phyloP scores from a whole-genome alignment of 1,139 yeast species.

The Yamadazyma jaroonii region DNA sequence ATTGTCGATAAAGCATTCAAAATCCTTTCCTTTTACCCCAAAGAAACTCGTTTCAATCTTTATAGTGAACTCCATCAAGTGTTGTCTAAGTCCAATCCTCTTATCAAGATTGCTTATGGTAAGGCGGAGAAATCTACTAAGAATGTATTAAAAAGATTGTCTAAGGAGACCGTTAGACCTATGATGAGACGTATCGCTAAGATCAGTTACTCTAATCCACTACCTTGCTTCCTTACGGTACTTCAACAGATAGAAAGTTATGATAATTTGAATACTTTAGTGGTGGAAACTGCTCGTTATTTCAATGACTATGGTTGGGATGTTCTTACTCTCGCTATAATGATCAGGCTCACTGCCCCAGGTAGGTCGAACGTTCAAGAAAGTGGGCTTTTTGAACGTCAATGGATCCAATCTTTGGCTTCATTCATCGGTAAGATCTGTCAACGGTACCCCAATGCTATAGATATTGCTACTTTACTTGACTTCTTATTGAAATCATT shows the following conservation, averaged over 20 bases:
- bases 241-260: conserved; percentile 84
- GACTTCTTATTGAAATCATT: conserved; percentile 63
- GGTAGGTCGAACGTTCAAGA: conserved; percentile 67
- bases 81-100: conserved; percentile 55
- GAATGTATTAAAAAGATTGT: conserved; percentile 75
- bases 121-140: conserved; percentile 82
- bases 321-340: conserved; percentile 68
- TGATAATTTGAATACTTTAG: conserved; percentile 75
- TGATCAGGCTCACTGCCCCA: conserved; percentile 64
- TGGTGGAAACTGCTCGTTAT: conserved; percentile 77
- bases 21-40: conserved; percentile 52
- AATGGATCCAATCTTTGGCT: conserved; percentile 80
- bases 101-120: conserved; percentile 61
- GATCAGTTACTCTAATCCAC: conserved; percentile 76
- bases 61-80: conserved; percentile 76
- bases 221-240: conserved; percentile 67
- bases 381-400: conserved; percentile 79
- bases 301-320: conserved; percentile 87
- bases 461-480: conserved; percentile 58
- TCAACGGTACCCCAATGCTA: conserved; percentile 44
- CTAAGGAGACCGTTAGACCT: conserved; percentile 77
- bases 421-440: conserved; percentile 65
- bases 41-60: conserved; percentile 68
- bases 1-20: conserved; percentile 60
- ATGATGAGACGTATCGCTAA: conserved; percentile 79